These are phyloP conservation scores for Lepidium sativum DNA, from an alignment of 345 rosid genomes.

Conservation along the genomic window DNA sequence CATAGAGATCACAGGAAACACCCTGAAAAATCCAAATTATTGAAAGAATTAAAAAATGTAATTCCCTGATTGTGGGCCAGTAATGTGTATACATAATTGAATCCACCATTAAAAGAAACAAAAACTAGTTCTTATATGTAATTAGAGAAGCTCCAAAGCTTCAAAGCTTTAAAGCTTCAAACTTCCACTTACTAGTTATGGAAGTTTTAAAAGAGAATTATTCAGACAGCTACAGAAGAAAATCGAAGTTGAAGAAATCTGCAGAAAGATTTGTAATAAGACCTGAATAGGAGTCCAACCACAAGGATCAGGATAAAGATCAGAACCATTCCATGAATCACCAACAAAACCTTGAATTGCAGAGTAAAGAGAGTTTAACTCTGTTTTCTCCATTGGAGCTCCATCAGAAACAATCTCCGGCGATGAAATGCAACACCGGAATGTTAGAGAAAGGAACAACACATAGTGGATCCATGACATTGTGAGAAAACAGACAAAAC, in stretches of 20 bases:
- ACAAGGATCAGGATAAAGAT: constrained; percentile 97
- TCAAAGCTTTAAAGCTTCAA: background rate
- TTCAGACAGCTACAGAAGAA: constrained; percentile 23
- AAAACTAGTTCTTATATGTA: constrained; percentile 15
- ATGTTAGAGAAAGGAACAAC: background rate
- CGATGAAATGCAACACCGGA: constrained; percentile 1
- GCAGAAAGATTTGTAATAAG: background rate
- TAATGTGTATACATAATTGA: constrained; percentile 3
- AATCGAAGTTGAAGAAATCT: background rate
- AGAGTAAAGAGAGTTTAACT: constrained; percentile 59
- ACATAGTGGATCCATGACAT: constrained; percentile 22
- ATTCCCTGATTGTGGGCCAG: constrained; percentile 9
- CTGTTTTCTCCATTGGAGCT: constrained; percentile 67
- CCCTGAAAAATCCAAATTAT: constrained; percentile 43
- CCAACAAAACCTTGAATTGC: constrained; percentile 87
- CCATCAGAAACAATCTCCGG: constrained; percentile 15
- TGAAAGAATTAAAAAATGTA: background rate
- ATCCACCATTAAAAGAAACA: constrained; percentile 1
- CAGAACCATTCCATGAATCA: constrained; percentile 87
- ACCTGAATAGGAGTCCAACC: constrained; percentile 98
- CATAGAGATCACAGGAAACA: constrained; percentile 72
- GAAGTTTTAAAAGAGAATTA: constrained; percentile 13
- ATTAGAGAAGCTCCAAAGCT: constrained; percentile 11
- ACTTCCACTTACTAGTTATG: constrained; percentile 15
- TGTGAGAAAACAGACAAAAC: background rate